Percentiles rank a stretch among this genome's conserved stretches.
Conservation (phyloP, 345 rosid species). For the Alliaria petiolata region DNA sequence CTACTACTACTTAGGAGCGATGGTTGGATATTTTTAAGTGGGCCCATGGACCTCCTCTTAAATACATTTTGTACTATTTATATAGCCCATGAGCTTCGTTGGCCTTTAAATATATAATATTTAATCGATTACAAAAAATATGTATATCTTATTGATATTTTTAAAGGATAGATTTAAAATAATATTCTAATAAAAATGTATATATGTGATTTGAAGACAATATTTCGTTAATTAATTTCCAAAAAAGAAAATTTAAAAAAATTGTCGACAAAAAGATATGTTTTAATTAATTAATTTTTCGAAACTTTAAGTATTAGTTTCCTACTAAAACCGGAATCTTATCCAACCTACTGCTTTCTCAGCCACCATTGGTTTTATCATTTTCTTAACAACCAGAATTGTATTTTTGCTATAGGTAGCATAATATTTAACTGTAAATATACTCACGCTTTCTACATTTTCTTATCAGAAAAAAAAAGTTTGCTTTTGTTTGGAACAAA, state of each 20-base stretch:
- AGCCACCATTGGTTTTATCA: conserved; percentile 19
- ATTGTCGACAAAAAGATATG: not conserved
- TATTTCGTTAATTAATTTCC: not conserved
- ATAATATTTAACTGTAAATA: not conserved
- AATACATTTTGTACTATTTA: not conserved
- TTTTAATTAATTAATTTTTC: too few relatives aligned
- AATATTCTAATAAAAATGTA: too few relatives aligned
- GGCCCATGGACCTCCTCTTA: not conserved
- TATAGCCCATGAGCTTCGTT: not conserved
- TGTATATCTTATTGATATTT: too few relatives aligned
- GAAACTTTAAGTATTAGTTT: not conserved
- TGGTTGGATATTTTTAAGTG: conserved; percentile 15
- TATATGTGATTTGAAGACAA: not conserved
- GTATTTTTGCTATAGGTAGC: not conserved
- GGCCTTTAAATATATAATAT: too few relatives aligned
- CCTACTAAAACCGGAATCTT: not conserved
- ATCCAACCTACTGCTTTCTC: conserved; percentile 7
- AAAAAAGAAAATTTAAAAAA: too few relatives aligned
- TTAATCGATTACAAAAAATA: too few relatives aligned
- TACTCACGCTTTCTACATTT: not conserved
- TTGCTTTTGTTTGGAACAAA: conserved; percentile 4
- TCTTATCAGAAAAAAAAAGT: not conserved
- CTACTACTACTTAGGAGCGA: not conserved
- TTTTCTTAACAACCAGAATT: conserved; percentile 12
- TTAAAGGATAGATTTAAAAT: too few relatives aligned